Conservation (phyloP, 805 yeast species). For the Candida wancherniae region DNA sequence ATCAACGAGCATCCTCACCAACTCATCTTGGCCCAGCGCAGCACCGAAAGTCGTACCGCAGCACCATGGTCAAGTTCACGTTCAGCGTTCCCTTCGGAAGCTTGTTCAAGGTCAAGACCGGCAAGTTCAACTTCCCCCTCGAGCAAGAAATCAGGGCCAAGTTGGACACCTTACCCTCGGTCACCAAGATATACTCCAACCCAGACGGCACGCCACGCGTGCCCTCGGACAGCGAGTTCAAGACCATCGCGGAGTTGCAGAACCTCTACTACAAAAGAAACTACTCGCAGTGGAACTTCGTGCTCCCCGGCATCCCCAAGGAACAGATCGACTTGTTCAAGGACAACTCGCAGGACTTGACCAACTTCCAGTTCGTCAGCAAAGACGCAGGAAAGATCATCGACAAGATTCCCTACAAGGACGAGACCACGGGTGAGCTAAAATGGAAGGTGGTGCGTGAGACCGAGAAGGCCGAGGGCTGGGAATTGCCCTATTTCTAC, state of each 20-base stretch:
- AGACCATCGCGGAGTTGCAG: conserved; percentile 67
- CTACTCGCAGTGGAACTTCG: conserved; percentile 46
- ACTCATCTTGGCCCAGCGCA: too few species aligned
- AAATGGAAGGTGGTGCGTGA: conserved; percentile 76
- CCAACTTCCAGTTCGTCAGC: conserved; percentile 47
- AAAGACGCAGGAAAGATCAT: conserved; percentile 57
- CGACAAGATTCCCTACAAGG: conserved; percentile 81
- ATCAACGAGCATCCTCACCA: too few species aligned
- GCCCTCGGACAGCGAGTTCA: conserved; percentile 67
- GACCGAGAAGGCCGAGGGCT: conserved; percentile 70
- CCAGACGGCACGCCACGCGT: conserved; percentile 71
- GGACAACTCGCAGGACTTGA: conserved; percentile 59
- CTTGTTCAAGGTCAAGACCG: conserved; percentile 34
- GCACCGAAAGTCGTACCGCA: not conserved
- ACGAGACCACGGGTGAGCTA: conserved; percentile 70
- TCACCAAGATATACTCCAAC: conserved; percentile 64
- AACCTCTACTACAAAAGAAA: conserved; percentile 53
- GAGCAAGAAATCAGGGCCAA: conserved; percentile 61
- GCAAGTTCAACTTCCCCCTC: conserved; percentile 40
- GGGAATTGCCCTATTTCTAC: conserved; percentile 74
- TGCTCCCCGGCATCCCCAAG: conserved; percentile 44
- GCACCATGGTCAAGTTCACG: conserved; percentile 34
- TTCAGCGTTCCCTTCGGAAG: conserved; percentile 38
- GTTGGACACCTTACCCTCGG: conserved; percentile 59
- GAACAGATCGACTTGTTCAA: conserved; percentile 52